Evolutionary conservation across 768 basidiomycete species (phyloP).

Genomic region (Peribolospora kevripleyi): DNA sequence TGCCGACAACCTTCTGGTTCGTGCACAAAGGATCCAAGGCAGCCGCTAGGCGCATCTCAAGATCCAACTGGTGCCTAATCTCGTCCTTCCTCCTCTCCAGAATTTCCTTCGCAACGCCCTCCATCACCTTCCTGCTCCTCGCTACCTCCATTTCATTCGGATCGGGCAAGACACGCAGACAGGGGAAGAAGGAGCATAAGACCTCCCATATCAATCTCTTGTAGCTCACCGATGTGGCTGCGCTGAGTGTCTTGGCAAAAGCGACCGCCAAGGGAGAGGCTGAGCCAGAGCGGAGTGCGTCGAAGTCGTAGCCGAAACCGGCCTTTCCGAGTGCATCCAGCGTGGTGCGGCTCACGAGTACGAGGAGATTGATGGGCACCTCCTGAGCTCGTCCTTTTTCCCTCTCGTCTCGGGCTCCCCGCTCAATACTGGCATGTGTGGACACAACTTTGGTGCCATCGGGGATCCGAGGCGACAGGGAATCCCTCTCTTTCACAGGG

Average conservation of each 20-base stretch:
- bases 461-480: too few species aligned
- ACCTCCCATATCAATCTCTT: neutral
- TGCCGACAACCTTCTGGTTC: too few species aligned
- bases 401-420: too few species aligned
- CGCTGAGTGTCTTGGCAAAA: neutral
- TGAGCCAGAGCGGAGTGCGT: conserved; percentile 3
- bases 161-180: conserved; percentile 5
- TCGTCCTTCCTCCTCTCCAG: conserved; percentile 1
- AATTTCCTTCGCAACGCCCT: conserved; percentile 9
- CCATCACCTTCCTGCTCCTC: conserved; percentile 5
- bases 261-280: neutral
- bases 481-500: too few species aligned
- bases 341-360: conserved; percentile 6
- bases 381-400: too few species aligned
- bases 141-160: neutral
- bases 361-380: too few species aligned
- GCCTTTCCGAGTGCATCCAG: conserved; percentile 14
- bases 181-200: conserved; percentile 6
- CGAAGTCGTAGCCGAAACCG: conserved; percentile 11
- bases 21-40: too few species aligned
- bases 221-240: too few species aligned
- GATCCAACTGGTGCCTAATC: neutral
- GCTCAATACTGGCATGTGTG: too few species aligned
- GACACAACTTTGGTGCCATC: too few species aligned
- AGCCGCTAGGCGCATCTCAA: too few species aligned